phyloP scores from a whole-genome alignment of 2,329 filamentous ascomycete genomes.

The Botrytis tulipae region DNA sequence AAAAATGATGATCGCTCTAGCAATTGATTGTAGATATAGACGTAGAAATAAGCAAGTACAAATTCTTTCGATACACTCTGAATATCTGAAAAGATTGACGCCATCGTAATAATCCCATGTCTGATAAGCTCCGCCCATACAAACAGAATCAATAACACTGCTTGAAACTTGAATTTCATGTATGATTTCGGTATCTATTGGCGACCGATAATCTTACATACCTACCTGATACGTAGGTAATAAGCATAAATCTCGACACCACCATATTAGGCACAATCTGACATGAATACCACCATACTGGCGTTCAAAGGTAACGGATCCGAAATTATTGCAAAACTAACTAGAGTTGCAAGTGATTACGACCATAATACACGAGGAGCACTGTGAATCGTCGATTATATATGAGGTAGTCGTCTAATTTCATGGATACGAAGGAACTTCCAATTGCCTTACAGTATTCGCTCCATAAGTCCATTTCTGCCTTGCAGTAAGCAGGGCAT shows the following conservation, averaged over 20 bases:
- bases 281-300: neutral
- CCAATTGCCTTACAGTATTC: neutral
- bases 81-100: neutral
- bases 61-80: neutral
- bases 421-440: neutral
- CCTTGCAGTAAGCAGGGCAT: neutral
- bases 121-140: neutral
- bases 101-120: neutral
- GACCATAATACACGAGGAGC: neutral
- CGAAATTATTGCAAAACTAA: neutral
- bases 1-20: neutral
- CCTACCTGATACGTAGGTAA: neutral
- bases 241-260: neutral
- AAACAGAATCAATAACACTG: neutral
- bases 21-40: neutral
- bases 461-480: neutral
- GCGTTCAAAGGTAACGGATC: neutral
- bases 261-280: neutral
- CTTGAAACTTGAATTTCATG: neutral
- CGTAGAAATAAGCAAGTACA: neutral
- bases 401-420: neutral
- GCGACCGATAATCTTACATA: neutral
- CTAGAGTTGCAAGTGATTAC: neutral
- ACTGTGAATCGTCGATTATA: neutral
- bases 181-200: neutral